Evolutionary conservation across 768 basidiomycete genomes (phyloP), one percentile per base, ranked within the genome.

Genomic region (Pleurotus citrinopileatus): DNA sequence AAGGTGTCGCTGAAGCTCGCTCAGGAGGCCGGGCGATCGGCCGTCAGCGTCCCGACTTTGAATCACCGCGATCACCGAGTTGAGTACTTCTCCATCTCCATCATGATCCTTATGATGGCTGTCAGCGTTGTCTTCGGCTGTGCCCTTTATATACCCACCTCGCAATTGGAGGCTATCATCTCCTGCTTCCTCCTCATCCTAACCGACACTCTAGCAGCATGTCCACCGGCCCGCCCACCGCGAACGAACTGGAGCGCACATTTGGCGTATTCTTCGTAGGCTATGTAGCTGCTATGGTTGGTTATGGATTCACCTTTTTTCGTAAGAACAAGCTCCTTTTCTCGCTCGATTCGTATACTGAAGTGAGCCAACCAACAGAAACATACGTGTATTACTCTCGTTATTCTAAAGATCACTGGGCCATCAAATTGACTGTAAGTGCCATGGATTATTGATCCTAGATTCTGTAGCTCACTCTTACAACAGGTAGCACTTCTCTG

Each of bases 301-400:
- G 58, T 20, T 67, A 62, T 55, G 67, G 67, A 15, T 65, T 68
- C 52, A 68, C 65, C 3, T 64, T 67, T 57, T 68, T 68, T 55
- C 67, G 67, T 68, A 36, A 28, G 67, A 57, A 6, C 9, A 37
- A 7, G 36, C n/a, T 7, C 34, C 19, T 20, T 10, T 8, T 23
- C 19, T 7, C 52, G 26, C 25, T 36, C 3, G 19, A 29, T 32
- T 23, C 12, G 22, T 28, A n/a, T 25, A n/a, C 17, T 42, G 12
- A 26, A 3, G 45, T 29, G n/a, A 38, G 12, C 32, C 26, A 47
- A 9, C 8, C 37, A 38, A 19, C 42, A 68, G 67, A 68, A 53
- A 63, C 65, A 4, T 68, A 67, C 58, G 53, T 62, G 13, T 68
- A 68, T 28, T 67, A 47, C 51, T 64, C 61, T 37, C 60, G 56